These are phyloP conservation scores for Pinus albicaulis DNA, from an alignment of 75 land plant species.

Conservation along the genomic window DNA sequence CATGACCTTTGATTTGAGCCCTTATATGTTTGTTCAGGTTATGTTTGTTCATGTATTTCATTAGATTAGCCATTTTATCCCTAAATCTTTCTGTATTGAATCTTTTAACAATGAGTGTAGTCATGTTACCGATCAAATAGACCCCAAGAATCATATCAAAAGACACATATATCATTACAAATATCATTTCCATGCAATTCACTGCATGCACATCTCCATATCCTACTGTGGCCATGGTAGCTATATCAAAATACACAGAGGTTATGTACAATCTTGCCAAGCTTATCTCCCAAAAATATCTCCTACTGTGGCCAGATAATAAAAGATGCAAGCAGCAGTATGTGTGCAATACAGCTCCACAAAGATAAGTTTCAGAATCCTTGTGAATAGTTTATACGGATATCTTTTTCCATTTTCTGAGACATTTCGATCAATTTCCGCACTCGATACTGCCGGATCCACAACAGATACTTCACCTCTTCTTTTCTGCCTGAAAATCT, in stretches of 20 bases:
- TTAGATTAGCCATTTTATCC: constrained; percentile 73
- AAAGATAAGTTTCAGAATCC: constrained; percentile 73
- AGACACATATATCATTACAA: constrained; percentile 78
- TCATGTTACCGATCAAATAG: constrained; percentile 90
- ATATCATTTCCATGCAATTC: constrained; percentile 80
- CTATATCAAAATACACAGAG: too few relatives aligned
- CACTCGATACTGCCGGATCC: constrained; percentile 69
- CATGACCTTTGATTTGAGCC: constrained; percentile 65
- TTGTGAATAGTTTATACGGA: constrained; percentile 72
- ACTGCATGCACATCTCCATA: constrained; percentile 89
- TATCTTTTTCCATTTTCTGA: constrained; percentile 65
- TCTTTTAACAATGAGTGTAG: constrained; percentile 86
- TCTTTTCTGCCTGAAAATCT: constrained; percentile 59
- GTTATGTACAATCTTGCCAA: too few relatives aligned
- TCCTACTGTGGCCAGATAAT: constrained; percentile 74
- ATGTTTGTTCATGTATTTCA: constrained; percentile 74
- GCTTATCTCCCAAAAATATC: too few relatives aligned
- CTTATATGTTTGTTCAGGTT: constrained; percentile 57
- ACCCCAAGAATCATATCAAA: constrained; percentile 90
- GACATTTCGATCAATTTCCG: constrained; percentile 60
- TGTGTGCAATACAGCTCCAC: constrained; percentile 92
- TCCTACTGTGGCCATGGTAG: too few relatives aligned
- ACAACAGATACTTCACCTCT: constrained; percentile 65
- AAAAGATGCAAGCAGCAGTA: constrained; percentile 91
- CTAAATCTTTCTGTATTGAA: constrained; percentile 83